Base-by-base conservation (phyloP, 1,139 yeast genomes). In the Tardiomyces digboiensis region DNA sequence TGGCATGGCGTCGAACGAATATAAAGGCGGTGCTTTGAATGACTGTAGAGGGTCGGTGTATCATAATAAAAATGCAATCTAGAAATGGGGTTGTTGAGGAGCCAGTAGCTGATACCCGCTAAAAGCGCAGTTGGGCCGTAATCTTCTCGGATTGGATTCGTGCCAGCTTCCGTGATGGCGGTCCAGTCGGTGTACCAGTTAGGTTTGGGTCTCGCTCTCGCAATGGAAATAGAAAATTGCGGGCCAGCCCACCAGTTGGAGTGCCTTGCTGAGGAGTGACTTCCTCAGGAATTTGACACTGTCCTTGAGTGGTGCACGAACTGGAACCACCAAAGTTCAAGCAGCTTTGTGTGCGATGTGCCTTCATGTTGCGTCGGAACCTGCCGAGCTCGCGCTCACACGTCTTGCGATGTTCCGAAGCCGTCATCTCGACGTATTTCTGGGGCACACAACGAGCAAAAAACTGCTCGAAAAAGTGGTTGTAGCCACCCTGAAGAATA, bases 401-500 rank as follows among this genome's bases (percentile, higher is more conserved):
- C 36, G 76, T 68, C 39, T 70, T 70, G 51, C 75, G 73, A 62
- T 80, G 83, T 51, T 77, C 76, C 29, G 75, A 71, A 57, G 89
- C 89, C 55, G 83, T 80, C 98, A 91, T 91, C 55, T 81, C 93
- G 43, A 88, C 78, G 60, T 91, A 89, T 46, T 76, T 79, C 54
- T 76, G 83, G 1, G 96, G 96, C 48, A 61, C 69, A 60, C 96
- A 87, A 41, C 76, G 67, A 19, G 61, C 58, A 45, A 71, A 67
- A 58, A 68, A 75, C 39, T 65, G 64, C 41, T 80, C 78, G 62
- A 71, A 89, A 58, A 89, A 91, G 38, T 71, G 71, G 58, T 82
- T 80, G 68, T 91, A 91, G 7, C 98, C 98, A 33, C 97, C 98
- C 53, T 87, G 86, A 42, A 91, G 71, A 37, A 91, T 78, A 37